Conservation (phyloP, 257 asterid species). For the Anisodus acutangulus region DNA sequence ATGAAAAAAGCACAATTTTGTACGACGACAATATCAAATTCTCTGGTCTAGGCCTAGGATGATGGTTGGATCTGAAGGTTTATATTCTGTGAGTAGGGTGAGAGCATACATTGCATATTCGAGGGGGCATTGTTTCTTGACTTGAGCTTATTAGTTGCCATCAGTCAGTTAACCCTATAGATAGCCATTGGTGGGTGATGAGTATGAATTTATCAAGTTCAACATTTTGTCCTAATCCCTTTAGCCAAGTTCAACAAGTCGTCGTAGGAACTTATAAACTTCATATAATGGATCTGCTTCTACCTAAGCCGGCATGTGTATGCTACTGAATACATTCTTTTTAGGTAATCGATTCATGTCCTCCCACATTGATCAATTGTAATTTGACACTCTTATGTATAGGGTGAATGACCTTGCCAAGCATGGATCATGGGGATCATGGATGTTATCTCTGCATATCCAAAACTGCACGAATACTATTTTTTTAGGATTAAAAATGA, state of each 20-base stretch:
- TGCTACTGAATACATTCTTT: neutral
- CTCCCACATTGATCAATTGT: neutral
- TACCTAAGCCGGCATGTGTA: neutral
- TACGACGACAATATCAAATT: neutral
- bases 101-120: neutral
- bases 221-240: neutral
- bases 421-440: neutral
- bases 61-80: constrained; percentile 3
- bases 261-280: too few relatives aligned
- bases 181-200: neutral
- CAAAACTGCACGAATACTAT: neutral
- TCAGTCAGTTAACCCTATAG: neutral
- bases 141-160: neutral
- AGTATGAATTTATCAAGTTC: neutral
- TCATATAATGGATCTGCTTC: neutral
- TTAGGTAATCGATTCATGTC: neutral
- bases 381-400: too few relatives aligned
- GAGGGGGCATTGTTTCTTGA: neutral
- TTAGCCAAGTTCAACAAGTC: neutral
- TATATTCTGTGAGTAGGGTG: neutral
- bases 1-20: neutral
- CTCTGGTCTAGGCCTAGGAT: neutral
- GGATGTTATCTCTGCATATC: neutral
- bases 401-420: neutral
- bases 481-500: neutral